These are phyloP conservation scores for Alternaria sp. DNA, from an alignment of 2,329 filamentous ascomycete genomes.

Conservation along the genomic window DNA sequence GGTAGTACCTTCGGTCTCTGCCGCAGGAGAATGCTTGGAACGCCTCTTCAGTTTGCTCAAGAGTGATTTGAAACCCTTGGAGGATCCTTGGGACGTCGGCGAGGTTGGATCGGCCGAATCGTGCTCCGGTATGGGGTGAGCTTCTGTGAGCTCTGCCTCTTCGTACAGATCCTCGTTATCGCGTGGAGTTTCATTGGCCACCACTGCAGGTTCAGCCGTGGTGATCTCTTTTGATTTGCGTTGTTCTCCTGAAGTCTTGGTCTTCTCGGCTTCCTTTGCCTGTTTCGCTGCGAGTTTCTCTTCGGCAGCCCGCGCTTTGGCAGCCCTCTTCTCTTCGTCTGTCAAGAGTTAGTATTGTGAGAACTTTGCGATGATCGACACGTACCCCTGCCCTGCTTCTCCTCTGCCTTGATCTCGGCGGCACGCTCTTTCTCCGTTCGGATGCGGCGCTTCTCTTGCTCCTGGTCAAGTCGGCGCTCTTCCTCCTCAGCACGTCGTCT, in stretches of 20 bases:
- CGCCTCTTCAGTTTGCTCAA: constrained; percentile 49
- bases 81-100: constrained; percentile 37
- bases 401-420: constrained; percentile 54
- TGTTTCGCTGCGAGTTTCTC: constrained; percentile 52
- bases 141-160: constrained; percentile 18
- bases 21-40: constrained; percentile 38
- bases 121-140: constrained; percentile 9
- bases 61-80: constrained; percentile 47
- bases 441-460: constrained; percentile 68
- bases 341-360: constrained; percentile 34
- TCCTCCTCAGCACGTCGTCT: constrained; percentile 70
- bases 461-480: constrained; percentile 67
- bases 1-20: constrained; percentile 15
- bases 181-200: constrained; percentile 3
- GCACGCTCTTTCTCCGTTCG: constrained; percentile 61
- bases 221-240: constrained; percentile 54
- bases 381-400: constrained; percentile 64
- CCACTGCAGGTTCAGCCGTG: constrained; percentile 10
- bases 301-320: constrained; percentile 58
- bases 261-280: constrained; percentile 53
- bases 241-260: constrained; percentile 62
- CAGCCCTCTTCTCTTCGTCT: constrained; percentile 62
- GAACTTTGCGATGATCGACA: neutral
- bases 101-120: constrained; percentile 23
- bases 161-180: constrained; percentile 30